phyloP scores from a whole-genome alignment of 345 rosid species.

The Capsella bursapastoris region DNA sequence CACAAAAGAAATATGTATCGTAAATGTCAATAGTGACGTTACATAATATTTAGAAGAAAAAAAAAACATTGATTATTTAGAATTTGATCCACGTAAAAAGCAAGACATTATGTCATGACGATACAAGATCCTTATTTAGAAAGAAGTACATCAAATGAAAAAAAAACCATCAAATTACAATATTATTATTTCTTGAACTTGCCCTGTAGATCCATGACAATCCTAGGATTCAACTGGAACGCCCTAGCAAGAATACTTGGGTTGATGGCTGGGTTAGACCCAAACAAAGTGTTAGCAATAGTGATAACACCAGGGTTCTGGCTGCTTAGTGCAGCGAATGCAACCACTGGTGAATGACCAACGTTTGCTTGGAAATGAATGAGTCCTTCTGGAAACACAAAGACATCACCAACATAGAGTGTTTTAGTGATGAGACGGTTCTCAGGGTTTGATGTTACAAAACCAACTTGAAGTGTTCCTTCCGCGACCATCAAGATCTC shows the following conservation, averaged over 20 bases:
- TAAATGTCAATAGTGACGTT: no score
- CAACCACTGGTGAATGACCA: constrained; percentile 5
- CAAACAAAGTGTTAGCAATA: constrained; percentile 37
- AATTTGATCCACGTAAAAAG: neutral
- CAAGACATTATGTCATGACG: neutral
- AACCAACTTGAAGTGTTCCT: constrained; percentile 37
- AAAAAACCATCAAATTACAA: neutral
- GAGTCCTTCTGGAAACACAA: constrained; percentile 39
- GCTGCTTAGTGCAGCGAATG: constrained; percentile 29
- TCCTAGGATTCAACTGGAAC: constrained; percentile 27
- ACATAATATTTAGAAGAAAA: no score
- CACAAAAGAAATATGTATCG: no score
- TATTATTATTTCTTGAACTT: neutral
- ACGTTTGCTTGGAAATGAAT: constrained; percentile 23
- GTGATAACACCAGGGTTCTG: constrained; percentile 30
- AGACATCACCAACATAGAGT: constrained; percentile 16
- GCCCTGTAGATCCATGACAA: constrained; percentile 19
- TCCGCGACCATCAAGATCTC: constrained; percentile 29
- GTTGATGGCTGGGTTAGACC: constrained; percentile 22
- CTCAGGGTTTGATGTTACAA: constrained; percentile 36
- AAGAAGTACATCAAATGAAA: no score
- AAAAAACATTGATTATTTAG: neutral
- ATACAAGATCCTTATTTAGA: neutral
- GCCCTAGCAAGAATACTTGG: constrained; percentile 24
- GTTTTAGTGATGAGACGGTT: constrained; percentile 34